phyloP scores from a whole-genome alignment of 768 basidiomycete species.

The Crassisporium funariophilum region DNA sequence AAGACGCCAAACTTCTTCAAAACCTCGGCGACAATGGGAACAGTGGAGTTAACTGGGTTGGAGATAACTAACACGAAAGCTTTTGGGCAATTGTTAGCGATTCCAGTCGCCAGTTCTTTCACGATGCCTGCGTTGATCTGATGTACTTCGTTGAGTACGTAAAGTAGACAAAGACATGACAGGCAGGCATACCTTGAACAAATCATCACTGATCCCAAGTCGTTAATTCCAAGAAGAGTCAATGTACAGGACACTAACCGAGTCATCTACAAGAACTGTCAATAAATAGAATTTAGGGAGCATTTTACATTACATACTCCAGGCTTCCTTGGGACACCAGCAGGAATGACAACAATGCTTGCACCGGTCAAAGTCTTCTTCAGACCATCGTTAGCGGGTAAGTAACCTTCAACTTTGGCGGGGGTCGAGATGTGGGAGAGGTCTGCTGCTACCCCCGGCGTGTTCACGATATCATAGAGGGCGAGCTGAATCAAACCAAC shows the following conservation, averaged over 20 bases:
- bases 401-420: slow-evolving; percentile 81
- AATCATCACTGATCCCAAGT: slow-evolving; percentile 69
- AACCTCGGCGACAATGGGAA: slow-evolving; percentile 94
- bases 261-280: slow-evolving; percentile 46
- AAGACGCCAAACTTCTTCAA: slow-evolving; percentile 92
- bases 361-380: slow-evolving; percentile 84
- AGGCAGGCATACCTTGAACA: slow-evolving; percentile 75
- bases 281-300: slow-evolving; percentile 12
- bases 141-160: slow-evolving; percentile 2
- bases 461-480: slow-evolving; percentile 95
- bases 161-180: background rate
- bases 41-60: slow-evolving; percentile 99
- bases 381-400: slow-evolving; percentile 79
- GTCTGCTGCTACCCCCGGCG: slow-evolving; percentile 96
- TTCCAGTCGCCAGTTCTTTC: slow-evolving; percentile 87
- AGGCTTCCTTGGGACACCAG: slow-evolving; percentile 95
- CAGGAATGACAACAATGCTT: slow-evolving; percentile 92
- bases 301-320: slow-evolving; percentile 56
- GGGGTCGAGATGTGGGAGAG: slow-evolving; percentile 91
- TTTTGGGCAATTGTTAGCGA: slow-evolving; percentile 82
- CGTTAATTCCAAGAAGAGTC: slow-evolving; percentile 14
- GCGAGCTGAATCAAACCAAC: slow-evolving; percentile 58
- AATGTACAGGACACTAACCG: slow-evolving; percentile 36
- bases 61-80: slow-evolving; percentile 96
- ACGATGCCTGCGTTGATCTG: slow-evolving; percentile 99